A percentile compares a stretch with the other conserved stretches of the same genome.
These are phyloP conservation scores for Helianthus annuus DNA, from an alignment of 129 eudicot species.

Conservation along the genomic window DNA sequence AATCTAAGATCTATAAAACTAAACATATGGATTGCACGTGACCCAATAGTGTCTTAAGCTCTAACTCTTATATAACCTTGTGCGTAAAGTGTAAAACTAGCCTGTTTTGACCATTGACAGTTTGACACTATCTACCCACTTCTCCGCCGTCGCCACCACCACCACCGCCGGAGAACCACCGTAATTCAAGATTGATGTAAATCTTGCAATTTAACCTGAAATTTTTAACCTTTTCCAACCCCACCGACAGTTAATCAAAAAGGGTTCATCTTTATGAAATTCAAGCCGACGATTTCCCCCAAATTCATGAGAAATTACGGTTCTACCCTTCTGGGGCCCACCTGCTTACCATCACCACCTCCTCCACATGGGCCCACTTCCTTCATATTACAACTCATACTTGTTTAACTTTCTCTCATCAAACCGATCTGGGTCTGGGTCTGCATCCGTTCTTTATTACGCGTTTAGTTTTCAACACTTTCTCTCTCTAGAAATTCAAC, in stretches of 20 bases:
- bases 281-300: conserved; percentile 21
- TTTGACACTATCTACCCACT: too few relatives aligned
- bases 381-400: conserved; percentile 35
- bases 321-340: conserved; percentile 37
- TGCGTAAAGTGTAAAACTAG: background rate
- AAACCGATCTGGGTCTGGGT: conserved; percentile 38
- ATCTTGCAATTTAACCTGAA: too few relatives aligned
- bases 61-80: conserved; percentile 22
- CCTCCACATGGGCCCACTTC: conserved; percentile 27
- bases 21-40: conserved; percentile 30
- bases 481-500: conserved; percentile 25
- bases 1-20: too few relatives aligned
- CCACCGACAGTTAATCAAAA: conserved; percentile 29
- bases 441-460: conserved; percentile 66
- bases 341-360: conserved; percentile 25
- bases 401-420: conserved; percentile 29
- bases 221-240: background rate
- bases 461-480: conserved; percentile 64
- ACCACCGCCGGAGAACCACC: too few relatives aligned
- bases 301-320: background rate
- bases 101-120: too few relatives aligned
- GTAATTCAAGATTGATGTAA: too few relatives aligned
- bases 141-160: too few relatives aligned
- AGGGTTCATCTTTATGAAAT: conserved; percentile 4
- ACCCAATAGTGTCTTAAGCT: conserved; percentile 32